These are phyloP conservation scores for Populus davidiana DNA, from an alignment of 345 rosid genomes.

Conservation along the genomic window DNA sequence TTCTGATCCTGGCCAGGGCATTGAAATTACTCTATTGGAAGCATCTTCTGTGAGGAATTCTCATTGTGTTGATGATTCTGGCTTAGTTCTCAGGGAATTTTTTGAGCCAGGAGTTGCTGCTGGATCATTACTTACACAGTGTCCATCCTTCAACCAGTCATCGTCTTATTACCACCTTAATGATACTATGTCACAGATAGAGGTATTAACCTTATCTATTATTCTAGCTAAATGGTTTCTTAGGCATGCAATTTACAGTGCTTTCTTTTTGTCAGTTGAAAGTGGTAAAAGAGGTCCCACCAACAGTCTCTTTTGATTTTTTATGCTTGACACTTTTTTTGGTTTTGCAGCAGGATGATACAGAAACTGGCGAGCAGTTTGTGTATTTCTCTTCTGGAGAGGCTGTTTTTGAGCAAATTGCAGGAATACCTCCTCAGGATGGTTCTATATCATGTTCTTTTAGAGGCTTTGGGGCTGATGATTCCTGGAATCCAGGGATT, in stretches of 20 bases:
- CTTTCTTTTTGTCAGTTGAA: neutral
- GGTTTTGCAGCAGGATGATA: constrained; percentile 47
- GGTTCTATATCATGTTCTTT: constrained; percentile 27
- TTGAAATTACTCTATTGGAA: constrained; percentile 66
- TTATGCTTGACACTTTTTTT: constrained; percentile 1
- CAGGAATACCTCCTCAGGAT: constrained; percentile 38
- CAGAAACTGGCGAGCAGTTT: constrained; percentile 48
- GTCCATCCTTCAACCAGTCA: constrained; percentile 58
- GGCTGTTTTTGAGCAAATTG: constrained; percentile 41
- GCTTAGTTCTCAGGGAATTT: constrained; percentile 74
- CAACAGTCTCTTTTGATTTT: neutral
- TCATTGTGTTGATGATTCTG: constrained; percentile 57
- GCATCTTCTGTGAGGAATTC: constrained; percentile 57
- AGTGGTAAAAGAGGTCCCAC: neutral
- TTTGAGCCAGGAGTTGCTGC: constrained; percentile 64
- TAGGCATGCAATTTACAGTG: neutral
- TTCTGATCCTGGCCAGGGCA: constrained; percentile 49
- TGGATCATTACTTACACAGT: constrained; percentile 62
- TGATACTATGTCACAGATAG: constrained; percentile 44
- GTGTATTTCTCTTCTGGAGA: constrained; percentile 53
- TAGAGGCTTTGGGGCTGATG: constrained; percentile 37
- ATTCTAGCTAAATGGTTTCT: neutral
- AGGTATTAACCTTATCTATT: constrained; percentile 50
- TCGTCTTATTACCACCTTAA: constrained; percentile 53
- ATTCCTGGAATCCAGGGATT: constrained; percentile 57